These are phyloP conservation scores for Nemania serpens DNA, from an alignment of 2,329 filamentous ascomycete species.

Conservation along the genomic window DNA sequence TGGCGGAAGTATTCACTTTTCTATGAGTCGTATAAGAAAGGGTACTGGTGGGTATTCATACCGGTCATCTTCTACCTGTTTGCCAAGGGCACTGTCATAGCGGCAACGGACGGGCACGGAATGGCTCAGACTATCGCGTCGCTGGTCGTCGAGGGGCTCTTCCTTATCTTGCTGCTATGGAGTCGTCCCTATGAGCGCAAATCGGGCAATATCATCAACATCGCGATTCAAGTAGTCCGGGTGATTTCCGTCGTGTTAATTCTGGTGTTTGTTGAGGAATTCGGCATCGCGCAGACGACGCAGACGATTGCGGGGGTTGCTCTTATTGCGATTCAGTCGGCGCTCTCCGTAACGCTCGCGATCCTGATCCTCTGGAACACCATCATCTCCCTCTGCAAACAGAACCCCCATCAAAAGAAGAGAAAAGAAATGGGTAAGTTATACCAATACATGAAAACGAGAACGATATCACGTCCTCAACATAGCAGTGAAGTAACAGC, in stretches of 20 bases:
- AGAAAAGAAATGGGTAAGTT: conserved; percentile 86
- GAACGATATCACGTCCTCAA: conserved; percentile 1
- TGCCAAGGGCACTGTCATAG: conserved; percentile 83
- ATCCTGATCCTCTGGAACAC: conserved; percentile 90
- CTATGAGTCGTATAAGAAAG: conserved; percentile 93
- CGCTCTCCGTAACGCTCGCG: conserved; percentile 79
- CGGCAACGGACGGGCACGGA: conserved; percentile 83
- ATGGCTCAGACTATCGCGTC: conserved; percentile 80
- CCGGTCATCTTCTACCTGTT: conserved; percentile 90
- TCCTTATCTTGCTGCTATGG: conserved; percentile 83
- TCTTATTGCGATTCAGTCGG: conserved; percentile 87
- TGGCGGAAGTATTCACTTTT: conserved; percentile 98
- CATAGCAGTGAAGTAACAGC: neutral
- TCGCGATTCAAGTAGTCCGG: conserved; percentile 85
- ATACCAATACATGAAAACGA: neutral
- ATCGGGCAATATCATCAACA: conserved; percentile 91
- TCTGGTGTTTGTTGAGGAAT: conserved; percentile 89
- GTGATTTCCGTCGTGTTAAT: conserved; percentile 89
- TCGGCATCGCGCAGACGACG: conserved; percentile 86
- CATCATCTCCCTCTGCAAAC: conserved; percentile 77
- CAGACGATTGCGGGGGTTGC: conserved; percentile 94
- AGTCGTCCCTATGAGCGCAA: conserved; percentile 83
- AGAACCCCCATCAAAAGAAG: conserved; percentile 88
- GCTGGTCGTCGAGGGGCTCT: conserved; percentile 77
- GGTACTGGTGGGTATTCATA: conserved; percentile 97